Evolutionary conservation across 768 basidiomycete species (phyloP), one percentile per base, ranked within the genome.

Genomic region (Floccularia luteovirens): DNA sequence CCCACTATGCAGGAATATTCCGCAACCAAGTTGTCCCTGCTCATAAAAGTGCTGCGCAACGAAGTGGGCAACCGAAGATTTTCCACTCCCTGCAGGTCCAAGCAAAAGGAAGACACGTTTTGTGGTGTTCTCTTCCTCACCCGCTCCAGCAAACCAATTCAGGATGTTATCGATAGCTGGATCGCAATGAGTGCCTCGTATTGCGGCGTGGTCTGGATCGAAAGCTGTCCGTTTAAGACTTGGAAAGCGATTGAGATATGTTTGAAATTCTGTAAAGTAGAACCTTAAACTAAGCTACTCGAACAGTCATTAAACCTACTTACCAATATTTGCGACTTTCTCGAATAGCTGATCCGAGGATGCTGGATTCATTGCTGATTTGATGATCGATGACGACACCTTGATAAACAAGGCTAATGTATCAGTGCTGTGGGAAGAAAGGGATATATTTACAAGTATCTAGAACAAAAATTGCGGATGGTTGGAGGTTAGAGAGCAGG

Each of bases 21-120:
- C 56, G 17, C 61, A 59, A 12, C 61, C 61, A 2, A 63, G 42
- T 20, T 59, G 51, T 23, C 43, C 13, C 30, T 58, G 46, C 8
- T 43, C 41, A 8, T 58, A 49, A 20, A 58, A 59, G 7, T 46
- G 30, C 14, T 36, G 36, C 33, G 61, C 59, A 16, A 58, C 51
- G 5, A 53, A 48, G 33, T 58, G 52, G 3, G 60, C 62, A 17
- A 62, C 41, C 0, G 53, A 46, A 7, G 61, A 59, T 37, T 63
- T 62, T 11, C 59, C 60, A 1, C 56, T 59, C n/a, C 52, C 55
- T 0, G 51, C 45, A 13, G 44, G 44, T 2, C 60, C 60, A 8
- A 49, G 44, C 11, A 62, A 55, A 5, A 58, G 41, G 31, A 44
- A 59, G 28, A 61, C 43, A 14, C 49, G 49, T 30, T 21, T 42